Evolutionary conservation across 805 yeast species (phyloP).

Genomic region (Helenozyma baotianmanensis): DNA sequence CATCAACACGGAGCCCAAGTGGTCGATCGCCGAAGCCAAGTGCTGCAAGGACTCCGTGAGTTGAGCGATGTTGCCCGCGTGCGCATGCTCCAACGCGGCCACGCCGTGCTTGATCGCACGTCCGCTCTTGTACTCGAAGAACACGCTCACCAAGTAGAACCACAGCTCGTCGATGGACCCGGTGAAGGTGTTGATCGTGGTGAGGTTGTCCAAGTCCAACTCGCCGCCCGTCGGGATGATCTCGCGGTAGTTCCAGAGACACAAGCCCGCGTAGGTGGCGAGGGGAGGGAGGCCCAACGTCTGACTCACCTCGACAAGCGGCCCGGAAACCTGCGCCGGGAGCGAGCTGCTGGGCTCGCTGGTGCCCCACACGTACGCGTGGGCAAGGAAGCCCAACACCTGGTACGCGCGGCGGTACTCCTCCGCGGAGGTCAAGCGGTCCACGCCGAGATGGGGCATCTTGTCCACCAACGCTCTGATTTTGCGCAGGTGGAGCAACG

Average conservation of each 20-base stretch:
- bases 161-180: constrained; percentile 90
- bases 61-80: constrained; percentile 37
- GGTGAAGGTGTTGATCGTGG: constrained; percentile 79
- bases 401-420: constrained; percentile 79
- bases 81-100: constrained; percentile 56
- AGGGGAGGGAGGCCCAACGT: constrained; percentile 74
- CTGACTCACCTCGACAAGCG: constrained; percentile 57
- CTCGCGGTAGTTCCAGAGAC: constrained; percentile 82
- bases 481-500: constrained; percentile 61
- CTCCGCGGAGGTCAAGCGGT: constrained; percentile 37
- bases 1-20: constrained; percentile 66
- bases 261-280: constrained; percentile 81
- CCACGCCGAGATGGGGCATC: constrained; percentile 53
- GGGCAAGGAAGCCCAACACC: constrained; percentile 72
- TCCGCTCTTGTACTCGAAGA: constrained; percentile 80
- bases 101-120: constrained; percentile 62
- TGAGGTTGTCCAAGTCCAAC: constrained; percentile 63
- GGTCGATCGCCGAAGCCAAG: constrained; percentile 72
- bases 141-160: constrained; percentile 87
- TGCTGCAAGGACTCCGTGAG: constrained; percentile 50
- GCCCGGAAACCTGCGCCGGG: constrained; percentile 67
- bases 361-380: constrained; percentile 87
- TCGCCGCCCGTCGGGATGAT: constrained; percentile 42
- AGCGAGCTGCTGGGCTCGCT: constrained; percentile 55
- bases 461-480: constrained; percentile 61